A percentile compares a stretch with the other conserved stretches of the same genome.
phyloP scores from a whole-genome alignment of 768 basidiomycete genomes.

The Steccherinum ochraceum region DNA sequence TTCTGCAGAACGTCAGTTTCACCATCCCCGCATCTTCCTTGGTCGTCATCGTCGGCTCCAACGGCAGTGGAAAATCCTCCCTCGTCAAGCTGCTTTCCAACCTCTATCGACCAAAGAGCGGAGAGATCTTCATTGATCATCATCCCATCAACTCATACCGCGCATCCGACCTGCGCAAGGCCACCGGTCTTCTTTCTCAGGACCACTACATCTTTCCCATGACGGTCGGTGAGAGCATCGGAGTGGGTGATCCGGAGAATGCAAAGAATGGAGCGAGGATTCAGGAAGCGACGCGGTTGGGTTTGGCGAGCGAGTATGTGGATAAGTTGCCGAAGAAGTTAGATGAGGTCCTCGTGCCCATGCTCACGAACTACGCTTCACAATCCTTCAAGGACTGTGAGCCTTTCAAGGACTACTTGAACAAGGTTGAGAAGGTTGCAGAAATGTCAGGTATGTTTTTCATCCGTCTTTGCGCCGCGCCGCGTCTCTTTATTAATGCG shows the following conservation, averaged over 20 bases:
- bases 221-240: slow-evolving; percentile 34
- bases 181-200: slow-evolving; percentile 38
- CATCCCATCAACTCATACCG: slow-evolving; percentile 27
- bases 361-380: background rate
- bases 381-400: too few species aligned
- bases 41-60: slow-evolving; percentile 51
- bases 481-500: background rate
- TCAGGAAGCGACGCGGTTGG: slow-evolving; percentile 13
- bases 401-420: slow-evolving; percentile 1
- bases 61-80: slow-evolving; percentile 52
- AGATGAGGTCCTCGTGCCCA: background rate
- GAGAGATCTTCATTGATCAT: slow-evolving; percentile 30
- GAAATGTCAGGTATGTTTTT: slow-evolving; percentile 3
- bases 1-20: slow-evolving; percentile 32
- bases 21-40: slow-evolving; percentile 37
- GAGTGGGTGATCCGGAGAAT: slow-evolving; percentile 24
- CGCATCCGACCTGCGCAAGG: slow-evolving; percentile 26
- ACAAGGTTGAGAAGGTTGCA: slow-evolving; percentile 1
- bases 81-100: slow-evolving; percentile 21
- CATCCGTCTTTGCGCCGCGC: background rate
- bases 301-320: slow-evolving; percentile 4
- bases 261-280: slow-evolving; percentile 14
- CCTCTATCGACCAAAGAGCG: slow-evolving; percentile 17
- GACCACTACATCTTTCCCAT: slow-evolving; percentile 31
- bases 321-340: background rate